Base-by-base conservation (phyloP, 441 rosid genomes). In the Raphanus hybrid region DNA sequence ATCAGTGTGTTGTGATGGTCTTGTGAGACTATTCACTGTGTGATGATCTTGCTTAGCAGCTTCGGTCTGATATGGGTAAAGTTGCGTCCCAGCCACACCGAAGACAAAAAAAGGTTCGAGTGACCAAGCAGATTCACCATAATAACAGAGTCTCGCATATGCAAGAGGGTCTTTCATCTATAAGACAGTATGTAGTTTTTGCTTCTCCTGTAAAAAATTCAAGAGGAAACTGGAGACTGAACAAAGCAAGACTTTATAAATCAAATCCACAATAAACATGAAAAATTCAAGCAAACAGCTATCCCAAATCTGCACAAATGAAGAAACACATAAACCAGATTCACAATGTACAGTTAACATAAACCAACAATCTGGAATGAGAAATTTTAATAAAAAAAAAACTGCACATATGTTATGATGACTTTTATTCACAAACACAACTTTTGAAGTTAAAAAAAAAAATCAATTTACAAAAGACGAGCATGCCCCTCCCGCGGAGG, bases 381-480 rank as follows among this genome's bases (percentile, higher is more conserved):
- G 52, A 54, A 61, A 57, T 77, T 71, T 3, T 16, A 29, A 29
- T 9, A 48, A 59, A 55, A 70, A 69, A 76, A 27, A 70, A 50
- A 29, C 67, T 64, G 41, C 52, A 60, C 23, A 68, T 23, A 52
- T 73, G 66, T 62, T 52, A 7, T 50, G 6, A 14, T 6, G 8
- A n/a, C 15, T 52, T 23, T 29, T 67, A 6, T 60, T 14, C 15
- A 27, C 64, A 27, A 70, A 69, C 14, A 12, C 34, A 48, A 48
- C 16, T 12, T 48, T 62, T 45, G 12, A 12, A 59, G 73, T 71
- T 71, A 71, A 65, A 57, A 58, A 52, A 14, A 6, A 52, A 52
- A 52, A 9, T 1, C 73, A 67, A 67, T 78, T 72, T 26, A 78
- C 81, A 78, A 4, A 64, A 59, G 69, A 74, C 2, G 77, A 55